Percentiles rank a stretch among this genome's conserved stretches.
These are phyloP conservation scores for Heliocybe sulcata DNA, from an alignment of 1,284 basidiomycete species.

Conservation along the genomic window DNA sequence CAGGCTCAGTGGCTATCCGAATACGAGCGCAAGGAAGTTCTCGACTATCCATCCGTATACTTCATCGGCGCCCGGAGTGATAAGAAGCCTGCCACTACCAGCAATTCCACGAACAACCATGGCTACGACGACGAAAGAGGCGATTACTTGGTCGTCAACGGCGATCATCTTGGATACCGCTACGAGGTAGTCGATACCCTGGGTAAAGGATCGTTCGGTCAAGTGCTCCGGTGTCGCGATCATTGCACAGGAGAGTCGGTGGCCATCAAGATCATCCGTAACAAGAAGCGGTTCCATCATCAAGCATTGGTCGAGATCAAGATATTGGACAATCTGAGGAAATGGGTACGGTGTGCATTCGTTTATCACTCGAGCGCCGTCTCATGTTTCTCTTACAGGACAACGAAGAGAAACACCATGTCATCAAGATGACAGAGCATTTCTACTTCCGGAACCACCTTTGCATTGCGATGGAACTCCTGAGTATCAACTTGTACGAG, in stretches of 20 bases:
- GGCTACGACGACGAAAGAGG: conserved; percentile 99
- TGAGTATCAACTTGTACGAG: conserved; percentile 99
- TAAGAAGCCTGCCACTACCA: conserved; percentile 73
- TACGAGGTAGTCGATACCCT: conserved; percentile 92
- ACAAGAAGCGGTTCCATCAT: conserved; percentile 99
- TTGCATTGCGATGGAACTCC: conserved; percentile 96
- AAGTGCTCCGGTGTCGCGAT: conserved; percentile 94
- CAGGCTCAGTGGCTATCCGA: conserved; percentile 67
- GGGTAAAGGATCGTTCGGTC: conserved; percentile 98
- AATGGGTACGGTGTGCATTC: conserved; percentile 71
- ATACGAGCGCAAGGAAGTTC: conserved; percentile 89
- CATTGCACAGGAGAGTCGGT: conserved; percentile 96
- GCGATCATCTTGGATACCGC: conserved; percentile 93
- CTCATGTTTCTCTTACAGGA: conserved; percentile 47
- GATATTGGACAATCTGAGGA: conserved; percentile 91
- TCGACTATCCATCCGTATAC: conserved; percentile 84
- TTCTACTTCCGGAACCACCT: conserved; percentile 98
- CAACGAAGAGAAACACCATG: conserved; percentile 92
- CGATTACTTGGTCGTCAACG: conserved; percentile 87
- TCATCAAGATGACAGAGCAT: conserved; percentile 98
- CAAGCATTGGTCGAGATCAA: conserved; percentile 99
- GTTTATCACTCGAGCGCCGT: conserved; percentile 4
- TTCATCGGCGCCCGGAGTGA: conserved; percentile 75
- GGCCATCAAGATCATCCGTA: conserved; percentile 98
- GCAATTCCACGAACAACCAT: conserved; percentile 81